Evolutionary conservation across 306 rosid species (phyloP).

Genomic region (Fragaria nilgerrensis): DNA sequence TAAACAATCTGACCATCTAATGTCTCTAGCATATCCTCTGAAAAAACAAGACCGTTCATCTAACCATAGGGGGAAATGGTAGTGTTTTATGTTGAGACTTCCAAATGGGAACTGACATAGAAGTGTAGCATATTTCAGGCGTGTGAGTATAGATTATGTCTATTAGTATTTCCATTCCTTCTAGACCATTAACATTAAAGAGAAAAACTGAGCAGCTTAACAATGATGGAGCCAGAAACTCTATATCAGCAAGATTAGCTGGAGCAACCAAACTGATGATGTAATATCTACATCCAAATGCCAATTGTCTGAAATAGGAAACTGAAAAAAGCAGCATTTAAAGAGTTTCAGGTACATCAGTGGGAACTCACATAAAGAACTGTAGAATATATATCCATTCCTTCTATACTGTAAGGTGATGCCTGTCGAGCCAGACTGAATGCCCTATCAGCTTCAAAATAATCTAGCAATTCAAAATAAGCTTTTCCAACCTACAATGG

Average conservation of each 20-base stretch:
- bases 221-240: neutral
- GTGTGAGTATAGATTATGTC: neutral
- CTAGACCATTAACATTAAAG: neutral
- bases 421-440: slow-evolving; percentile 79
- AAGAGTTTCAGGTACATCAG: slow-evolving; percentile 10
- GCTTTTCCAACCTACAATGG: slow-evolving; percentile 86
- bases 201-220: neutral
- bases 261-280: slow-evolving; percentile 9
- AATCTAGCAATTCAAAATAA: slow-evolving; percentile 84
- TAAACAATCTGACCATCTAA: neutral
- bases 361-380: slow-evolving; percentile 86
- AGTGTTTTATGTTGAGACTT: neutral
- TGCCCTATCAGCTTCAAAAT: slow-evolving; percentile 85
- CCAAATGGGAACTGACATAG: neutral
- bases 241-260: neutral
- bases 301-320: neutral
- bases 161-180: neutral
- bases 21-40: neutral
- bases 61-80: neutral
- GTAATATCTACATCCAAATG: neutral
- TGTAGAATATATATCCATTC: slow-evolving; percentile 95
- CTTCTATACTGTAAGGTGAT: slow-evolving; percentile 86
- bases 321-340: neutral
- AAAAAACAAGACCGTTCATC: neutral
- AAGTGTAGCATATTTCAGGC: neutral